These are phyloP conservation scores for Pseudogymnoascus sp. DNA, from an alignment of 2,329 filamentous ascomycete species.

Conservation along the genomic window DNA sequence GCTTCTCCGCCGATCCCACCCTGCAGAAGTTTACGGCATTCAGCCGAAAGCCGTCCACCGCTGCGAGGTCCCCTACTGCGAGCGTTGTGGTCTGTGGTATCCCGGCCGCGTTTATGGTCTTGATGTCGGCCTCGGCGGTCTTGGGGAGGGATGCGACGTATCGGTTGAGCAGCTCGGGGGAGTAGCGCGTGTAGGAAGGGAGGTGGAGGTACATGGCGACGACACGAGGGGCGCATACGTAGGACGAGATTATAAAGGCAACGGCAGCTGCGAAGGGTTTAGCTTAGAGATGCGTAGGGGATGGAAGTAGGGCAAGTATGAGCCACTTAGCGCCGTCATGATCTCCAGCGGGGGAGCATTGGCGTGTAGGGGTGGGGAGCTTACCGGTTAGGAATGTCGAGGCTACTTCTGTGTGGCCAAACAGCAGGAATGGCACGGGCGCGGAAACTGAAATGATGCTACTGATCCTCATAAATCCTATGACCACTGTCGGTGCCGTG, in stretches of 20 bases:
- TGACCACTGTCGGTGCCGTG: slow-evolving; percentile 57
- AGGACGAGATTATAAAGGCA: slow-evolving; percentile 56
- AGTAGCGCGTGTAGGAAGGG: slow-evolving; percentile 58
- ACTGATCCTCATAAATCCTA: slow-evolving; percentile 65
- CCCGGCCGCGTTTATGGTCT: slow-evolving; percentile 37
- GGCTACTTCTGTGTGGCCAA: neutral
- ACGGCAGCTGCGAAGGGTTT: slow-evolving; percentile 40
- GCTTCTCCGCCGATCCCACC: neutral
- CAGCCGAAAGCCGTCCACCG: neutral
- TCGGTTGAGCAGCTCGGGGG: slow-evolving; percentile 48
- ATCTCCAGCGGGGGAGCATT: neutral
- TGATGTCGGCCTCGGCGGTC: slow-evolving; percentile 35
- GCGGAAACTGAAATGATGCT: slow-evolving; percentile 54
- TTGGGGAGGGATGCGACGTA: slow-evolving; percentile 40
- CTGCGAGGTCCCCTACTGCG: neutral
- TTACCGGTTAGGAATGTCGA: neutral
- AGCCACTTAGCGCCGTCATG: neutral
- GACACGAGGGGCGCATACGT: slow-evolving; percentile 66
- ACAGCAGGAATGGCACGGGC: neutral
- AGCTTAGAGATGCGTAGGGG: slow-evolving; percentile 12
- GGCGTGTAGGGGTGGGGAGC: neutral
- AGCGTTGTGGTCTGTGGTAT: slow-evolving; percentile 25
- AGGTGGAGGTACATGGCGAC: slow-evolving; percentile 65
- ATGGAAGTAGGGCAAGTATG: slow-evolving; percentile 35
- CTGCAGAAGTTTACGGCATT: neutral